phyloP scores from a whole-genome alignment of 441 rosid species.

The Populus hybrid region DNA sequence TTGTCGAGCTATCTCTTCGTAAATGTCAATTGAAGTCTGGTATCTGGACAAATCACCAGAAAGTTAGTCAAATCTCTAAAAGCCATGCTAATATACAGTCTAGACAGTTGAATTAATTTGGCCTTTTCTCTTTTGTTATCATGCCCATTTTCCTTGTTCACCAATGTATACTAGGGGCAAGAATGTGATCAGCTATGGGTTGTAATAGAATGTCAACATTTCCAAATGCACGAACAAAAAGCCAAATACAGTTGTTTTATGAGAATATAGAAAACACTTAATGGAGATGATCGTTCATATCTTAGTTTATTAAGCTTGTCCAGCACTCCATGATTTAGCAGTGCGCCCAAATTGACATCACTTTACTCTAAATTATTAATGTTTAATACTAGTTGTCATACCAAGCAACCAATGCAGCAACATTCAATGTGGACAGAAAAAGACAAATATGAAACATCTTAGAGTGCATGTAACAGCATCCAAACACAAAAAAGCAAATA shows the following conservation, averaged over 20 bases:
- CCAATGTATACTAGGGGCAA: background rate
- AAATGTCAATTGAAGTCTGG: constrained; percentile 80
- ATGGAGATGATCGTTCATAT: background rate
- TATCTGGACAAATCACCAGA: constrained; percentile 50
- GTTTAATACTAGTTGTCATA: background rate
- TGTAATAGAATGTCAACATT: background rate
- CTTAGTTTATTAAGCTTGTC: background rate
- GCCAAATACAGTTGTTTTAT: background rate
- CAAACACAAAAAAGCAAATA: background rate
- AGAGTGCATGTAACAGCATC: constrained; percentile 1
- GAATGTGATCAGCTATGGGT: background rate
- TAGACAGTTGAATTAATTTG: background rate
- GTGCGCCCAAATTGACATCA: background rate
- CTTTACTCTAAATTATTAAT: background rate
- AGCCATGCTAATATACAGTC: background rate
- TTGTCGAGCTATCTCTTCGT: constrained; percentile 77
- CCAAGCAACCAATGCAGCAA: background rate
- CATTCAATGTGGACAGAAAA: background rate
- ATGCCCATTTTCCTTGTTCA: background rate
- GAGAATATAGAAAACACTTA: background rate
- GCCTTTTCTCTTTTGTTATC: background rate
- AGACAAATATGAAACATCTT: background rate
- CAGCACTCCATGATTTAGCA: background rate
- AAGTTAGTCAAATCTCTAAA: constrained; percentile 6
- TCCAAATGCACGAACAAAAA: background rate